A percentile compares a stretch with the other conserved stretches of the same genome.
Conservation (phyloP, 2,329 filamentous ascomycete genomes). For the Tolypocladium capitatum region DNA sequence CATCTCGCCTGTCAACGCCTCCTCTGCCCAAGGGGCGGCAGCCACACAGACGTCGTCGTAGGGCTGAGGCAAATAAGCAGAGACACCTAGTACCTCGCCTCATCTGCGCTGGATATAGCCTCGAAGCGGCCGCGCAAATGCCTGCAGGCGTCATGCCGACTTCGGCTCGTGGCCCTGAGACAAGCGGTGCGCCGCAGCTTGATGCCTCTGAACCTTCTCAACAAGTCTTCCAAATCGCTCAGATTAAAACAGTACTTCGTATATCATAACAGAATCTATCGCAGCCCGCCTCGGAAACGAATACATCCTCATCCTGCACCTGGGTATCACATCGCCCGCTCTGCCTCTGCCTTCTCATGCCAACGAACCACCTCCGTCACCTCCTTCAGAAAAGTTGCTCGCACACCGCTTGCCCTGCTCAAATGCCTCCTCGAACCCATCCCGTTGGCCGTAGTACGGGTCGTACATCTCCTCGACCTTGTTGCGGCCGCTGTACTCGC, state of each 20-base stretch:
- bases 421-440: conserved; percentile 77
- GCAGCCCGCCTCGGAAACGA: not conserved
- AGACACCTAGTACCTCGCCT: not conserved
- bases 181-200: not conserved
- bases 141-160: not conserved
- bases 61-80: not conserved
- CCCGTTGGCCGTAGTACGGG: conserved; percentile 80
- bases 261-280: not conserved
- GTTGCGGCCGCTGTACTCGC: conserved; percentile 56
- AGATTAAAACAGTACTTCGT: not conserved
- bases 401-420: conserved; percentile 71
- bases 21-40: not conserved
- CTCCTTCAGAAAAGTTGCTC: conserved; percentile 55
- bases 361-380: no score
- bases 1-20: not conserved
- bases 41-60: not conserved
- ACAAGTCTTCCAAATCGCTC: not conserved
- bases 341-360: no score
- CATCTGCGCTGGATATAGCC: not conserved
- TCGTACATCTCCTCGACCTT: conserved; percentile 64
- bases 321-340: not conserved
- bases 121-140: not conserved
- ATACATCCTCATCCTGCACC: not conserved
- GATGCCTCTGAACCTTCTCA: not conserved
- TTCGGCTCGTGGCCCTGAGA: not conserved